These are phyloP conservation scores for Metschnikowia bowlesiae DNA, from an alignment of 805 yeast species.

Conservation along the genomic window DNA sequence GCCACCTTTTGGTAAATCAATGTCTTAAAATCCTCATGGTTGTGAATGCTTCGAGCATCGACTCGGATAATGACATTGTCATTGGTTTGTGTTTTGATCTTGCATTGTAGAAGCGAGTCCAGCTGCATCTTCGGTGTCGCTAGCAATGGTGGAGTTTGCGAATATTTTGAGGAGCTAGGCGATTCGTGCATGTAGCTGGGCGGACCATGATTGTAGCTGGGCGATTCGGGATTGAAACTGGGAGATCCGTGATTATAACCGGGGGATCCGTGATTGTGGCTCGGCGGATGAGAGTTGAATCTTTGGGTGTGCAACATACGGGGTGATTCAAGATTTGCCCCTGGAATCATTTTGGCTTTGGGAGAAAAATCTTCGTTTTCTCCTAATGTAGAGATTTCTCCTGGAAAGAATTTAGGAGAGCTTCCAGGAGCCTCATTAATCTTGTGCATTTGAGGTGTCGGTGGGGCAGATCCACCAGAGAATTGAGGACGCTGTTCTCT, in stretches of 20 bases:
- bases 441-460: slow-evolving; percentile 1
- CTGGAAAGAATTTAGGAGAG: neutral
- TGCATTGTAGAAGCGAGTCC: slow-evolving; percentile 19
- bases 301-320: neutral
- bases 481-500: neutral
- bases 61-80: slow-evolving; percentile 26
- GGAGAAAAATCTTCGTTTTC: neutral
- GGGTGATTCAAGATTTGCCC: neutral
- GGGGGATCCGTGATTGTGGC: too few relatives aligned
- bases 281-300: neutral
- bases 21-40: slow-evolving; percentile 21
- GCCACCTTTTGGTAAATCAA: slow-evolving; percentile 22
- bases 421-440: neutral
- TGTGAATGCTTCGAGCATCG: slow-evolving; percentile 14
- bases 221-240: neutral
- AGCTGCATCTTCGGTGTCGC: neutral
- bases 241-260: too few relatives aligned
- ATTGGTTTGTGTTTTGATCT: slow-evolving; percentile 23
- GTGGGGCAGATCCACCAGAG: neutral
- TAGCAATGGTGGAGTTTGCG: slow-evolving; percentile 1
- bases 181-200: neutral
- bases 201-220: neutral
- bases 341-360: neutral
- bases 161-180: neutral
- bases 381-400: neutral